phyloP scores from a whole-genome alignment of 2,329 filamentous ascomycete species.

The Cladophialophora bantiana region DNA sequence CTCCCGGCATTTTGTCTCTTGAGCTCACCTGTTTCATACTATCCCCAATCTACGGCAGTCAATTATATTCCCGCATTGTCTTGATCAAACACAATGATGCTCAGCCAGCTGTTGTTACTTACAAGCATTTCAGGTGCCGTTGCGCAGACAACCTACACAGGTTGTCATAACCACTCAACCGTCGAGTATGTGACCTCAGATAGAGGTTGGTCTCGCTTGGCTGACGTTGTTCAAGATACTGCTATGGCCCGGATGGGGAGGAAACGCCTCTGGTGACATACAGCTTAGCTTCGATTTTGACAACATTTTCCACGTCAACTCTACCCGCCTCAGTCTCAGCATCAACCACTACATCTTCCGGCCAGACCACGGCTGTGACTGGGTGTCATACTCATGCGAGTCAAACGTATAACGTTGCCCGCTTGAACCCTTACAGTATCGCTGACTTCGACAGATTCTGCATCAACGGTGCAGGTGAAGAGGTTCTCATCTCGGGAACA shows the following conservation, averaged over 20 bases:
- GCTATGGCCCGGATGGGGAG: slow-evolving; percentile 44
- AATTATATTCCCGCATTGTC: no score
- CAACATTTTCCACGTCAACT: slow-evolving; percentile 28
- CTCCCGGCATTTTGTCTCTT: no score
- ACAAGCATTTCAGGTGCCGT: no score
- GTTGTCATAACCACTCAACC: slow-evolving; percentile 45
- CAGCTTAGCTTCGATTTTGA: slow-evolving; percentile 32
- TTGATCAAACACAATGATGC: no score
- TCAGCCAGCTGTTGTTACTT: no score
- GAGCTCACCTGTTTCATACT: no score
- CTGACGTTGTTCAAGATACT: slow-evolving; percentile 35
- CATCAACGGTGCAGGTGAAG: slow-evolving; percentile 46
- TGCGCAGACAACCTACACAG: slow-evolving; percentile 37
- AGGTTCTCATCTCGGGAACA: slow-evolving; percentile 50
- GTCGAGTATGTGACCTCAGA: slow-evolving; percentile 40
- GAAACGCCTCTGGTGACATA: slow-evolving; percentile 41
- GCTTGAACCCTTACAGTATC: slow-evolving; percentile 19
- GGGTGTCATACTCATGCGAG: slow-evolving; percentile 60
- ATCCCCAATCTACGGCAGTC: no score
- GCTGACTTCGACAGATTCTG: slow-evolving; percentile 41
- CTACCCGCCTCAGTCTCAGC: slow-evolving; percentile 40
- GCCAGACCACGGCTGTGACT: slow-evolving; percentile 57
- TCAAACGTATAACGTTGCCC: slow-evolving; percentile 48
- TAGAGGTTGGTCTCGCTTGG: neutral
- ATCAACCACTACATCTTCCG: slow-evolving; percentile 42